A percentile compares a stretch with the other conserved stretches of the same genome.
phyloP scores from a whole-genome alignment of 306 rosid genomes.

The Abrus precatorius region DNA sequence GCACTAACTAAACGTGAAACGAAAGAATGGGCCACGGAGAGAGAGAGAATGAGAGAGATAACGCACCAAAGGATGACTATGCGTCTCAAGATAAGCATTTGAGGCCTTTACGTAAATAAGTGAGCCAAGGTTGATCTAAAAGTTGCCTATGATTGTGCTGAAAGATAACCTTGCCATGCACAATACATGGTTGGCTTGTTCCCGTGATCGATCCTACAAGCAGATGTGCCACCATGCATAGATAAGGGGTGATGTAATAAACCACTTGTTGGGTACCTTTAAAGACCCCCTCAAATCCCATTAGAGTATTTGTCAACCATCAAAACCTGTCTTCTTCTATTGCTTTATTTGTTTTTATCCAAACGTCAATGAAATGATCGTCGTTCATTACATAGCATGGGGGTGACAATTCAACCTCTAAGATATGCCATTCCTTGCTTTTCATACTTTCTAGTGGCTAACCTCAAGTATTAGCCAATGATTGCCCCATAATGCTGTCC shows the following conservation, averaged over 20 bases:
- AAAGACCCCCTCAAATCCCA: constrained; percentile 29
- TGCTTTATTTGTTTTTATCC: constrained; percentile 34
- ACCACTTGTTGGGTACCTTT: constrained; percentile 54
- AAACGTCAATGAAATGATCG: constrained; percentile 23
- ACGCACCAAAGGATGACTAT: constrained; percentile 42
- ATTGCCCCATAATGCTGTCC: constrained; percentile 45
- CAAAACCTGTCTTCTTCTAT: constrained; percentile 41
- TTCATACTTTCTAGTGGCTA: constrained; percentile 27
- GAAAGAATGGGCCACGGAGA: constrained; percentile 54
- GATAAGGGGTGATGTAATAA: constrained; percentile 60
- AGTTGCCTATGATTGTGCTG: constrained; percentile 53
- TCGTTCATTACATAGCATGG: constrained; percentile 36
- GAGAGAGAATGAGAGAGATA: constrained; percentile 16
- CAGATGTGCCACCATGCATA: constrained; percentile 39
- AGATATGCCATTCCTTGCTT: constrained; percentile 40
- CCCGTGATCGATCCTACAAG: constrained; percentile 35
- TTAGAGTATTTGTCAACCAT: constrained; percentile 48
- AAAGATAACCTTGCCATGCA: constrained; percentile 57
- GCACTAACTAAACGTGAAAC: constrained; percentile 55
- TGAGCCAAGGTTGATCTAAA: constrained; percentile 47
- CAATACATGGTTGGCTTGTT: constrained; percentile 51
- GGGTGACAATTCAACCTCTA: neutral
- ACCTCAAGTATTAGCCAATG: constrained; percentile 43
- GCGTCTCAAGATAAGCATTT: constrained; percentile 53
- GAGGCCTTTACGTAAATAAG: constrained; percentile 60